These are phyloP conservation scores for Leucocoprinus leucothites DNA, from an alignment of 768 basidiomycete genomes.

Conservation along the genomic window DNA sequence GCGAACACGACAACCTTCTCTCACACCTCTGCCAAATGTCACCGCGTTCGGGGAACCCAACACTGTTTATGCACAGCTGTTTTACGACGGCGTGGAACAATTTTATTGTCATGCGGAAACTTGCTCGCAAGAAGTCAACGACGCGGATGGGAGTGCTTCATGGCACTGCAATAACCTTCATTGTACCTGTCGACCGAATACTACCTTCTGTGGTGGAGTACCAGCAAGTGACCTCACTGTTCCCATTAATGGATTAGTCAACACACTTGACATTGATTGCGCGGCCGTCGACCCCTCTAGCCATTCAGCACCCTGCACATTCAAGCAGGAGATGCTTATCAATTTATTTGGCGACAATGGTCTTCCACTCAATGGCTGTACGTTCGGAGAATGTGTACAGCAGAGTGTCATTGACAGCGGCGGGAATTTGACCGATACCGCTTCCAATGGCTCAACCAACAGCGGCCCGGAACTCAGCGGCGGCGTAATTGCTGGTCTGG, in stretches of 20 bases:
- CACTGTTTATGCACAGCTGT: conserved; percentile 64
- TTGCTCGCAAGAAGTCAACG: conserved; percentile 59
- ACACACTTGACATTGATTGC: conserved; percentile 69
- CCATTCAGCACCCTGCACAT: conserved; percentile 60
- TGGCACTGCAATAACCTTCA: conserved; percentile 74
- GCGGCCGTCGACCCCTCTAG: conserved; percentile 39
- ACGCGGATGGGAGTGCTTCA: conserved; percentile 35
- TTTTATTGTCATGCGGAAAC: conserved; percentile 78
- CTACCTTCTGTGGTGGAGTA: conserved; percentile 72
- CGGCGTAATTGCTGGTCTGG: conserved; percentile 90
- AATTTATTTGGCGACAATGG: conserved; percentile 71
- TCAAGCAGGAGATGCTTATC: conserved; percentile 70
- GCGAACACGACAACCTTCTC: conserved; percentile 64
- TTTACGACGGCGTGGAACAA: conserved; percentile 82
- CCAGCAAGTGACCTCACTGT: conserved; percentile 45
- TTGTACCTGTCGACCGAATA: conserved; percentile 68
- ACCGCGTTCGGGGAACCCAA: conserved; percentile 56
- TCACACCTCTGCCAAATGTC: conserved; percentile 65
- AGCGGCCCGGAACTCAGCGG: conserved; percentile 53
- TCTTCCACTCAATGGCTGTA: conserved; percentile 69
- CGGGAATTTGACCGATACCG: conserved; percentile 29
- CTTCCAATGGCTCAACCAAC: conserved; percentile 16
- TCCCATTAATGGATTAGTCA: conserved; percentile 64
- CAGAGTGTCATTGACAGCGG: conserved; percentile 72
- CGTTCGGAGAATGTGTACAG: conserved; percentile 85